These are phyloP conservation scores for Emydomyces testavorans DNA, from an alignment of 2,329 filamentous ascomycete species.

Conservation along the genomic window DNA sequence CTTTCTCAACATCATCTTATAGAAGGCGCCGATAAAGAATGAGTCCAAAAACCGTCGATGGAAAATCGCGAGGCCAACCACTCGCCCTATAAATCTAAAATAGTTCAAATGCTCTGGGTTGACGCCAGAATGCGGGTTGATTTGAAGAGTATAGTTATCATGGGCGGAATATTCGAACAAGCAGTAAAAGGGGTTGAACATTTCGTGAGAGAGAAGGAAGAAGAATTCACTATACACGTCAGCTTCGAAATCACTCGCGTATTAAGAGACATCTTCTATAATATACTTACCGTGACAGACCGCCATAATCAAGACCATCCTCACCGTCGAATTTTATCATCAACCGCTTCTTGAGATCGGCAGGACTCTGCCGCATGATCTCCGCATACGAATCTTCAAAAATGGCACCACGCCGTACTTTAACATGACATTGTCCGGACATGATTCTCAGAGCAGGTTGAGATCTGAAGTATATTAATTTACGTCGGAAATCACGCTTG, in stretches of 20 bases:
- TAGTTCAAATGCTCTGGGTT: slow-evolving; percentile 99
- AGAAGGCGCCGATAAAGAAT: slow-evolving; percentile 97
- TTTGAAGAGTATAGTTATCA: slow-evolving; percentile 99
- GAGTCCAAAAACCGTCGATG: slow-evolving; percentile 94
- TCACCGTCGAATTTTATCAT: slow-evolving; percentile 99
- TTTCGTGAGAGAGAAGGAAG: slow-evolving; percentile 96
- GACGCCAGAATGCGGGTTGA: slow-evolving; percentile 98
- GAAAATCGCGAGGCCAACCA: slow-evolving; percentile 95
- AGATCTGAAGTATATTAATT: slow-evolving; percentile 98
- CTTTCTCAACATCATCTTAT: slow-evolving; percentile 98
- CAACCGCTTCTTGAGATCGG: slow-evolving; percentile 90
- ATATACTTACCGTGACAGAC: slow-evolving; percentile 59
- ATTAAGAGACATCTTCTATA: background rate
- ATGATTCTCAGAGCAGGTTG: slow-evolving; percentile 92
- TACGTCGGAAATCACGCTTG: slow-evolving; percentile 95
- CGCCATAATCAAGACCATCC: slow-evolving; percentile 94
- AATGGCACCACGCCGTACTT: slow-evolving; percentile 90
- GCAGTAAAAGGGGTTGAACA: slow-evolving; percentile 99
- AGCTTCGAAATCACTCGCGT: background rate
- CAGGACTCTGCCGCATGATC: slow-evolving; percentile 91
- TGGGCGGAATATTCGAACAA: slow-evolving; percentile 98
- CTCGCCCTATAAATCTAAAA: slow-evolving; percentile 98
- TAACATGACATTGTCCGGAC: slow-evolving; percentile 94
- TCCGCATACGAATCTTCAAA: slow-evolving; percentile 99
- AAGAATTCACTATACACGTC: slow-evolving; percentile 69